Conservation (phyloP, 768 basidiomycete species). For the Ramaria sp. region DNA sequence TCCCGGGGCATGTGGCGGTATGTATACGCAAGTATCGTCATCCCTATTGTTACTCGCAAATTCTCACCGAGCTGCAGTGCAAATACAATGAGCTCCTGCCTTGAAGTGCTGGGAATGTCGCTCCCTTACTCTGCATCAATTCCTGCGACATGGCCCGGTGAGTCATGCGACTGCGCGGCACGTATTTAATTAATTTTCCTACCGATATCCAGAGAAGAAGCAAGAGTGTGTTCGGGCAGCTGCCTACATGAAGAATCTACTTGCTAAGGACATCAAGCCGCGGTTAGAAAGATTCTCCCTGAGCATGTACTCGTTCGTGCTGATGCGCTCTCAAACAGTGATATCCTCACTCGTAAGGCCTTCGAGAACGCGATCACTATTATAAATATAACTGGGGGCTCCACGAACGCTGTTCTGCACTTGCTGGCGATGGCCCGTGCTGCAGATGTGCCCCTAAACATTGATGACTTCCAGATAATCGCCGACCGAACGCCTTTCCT, state of each 20-base stretch:
- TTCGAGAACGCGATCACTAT: conserved; percentile 81
- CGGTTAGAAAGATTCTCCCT: conserved; percentile 26
- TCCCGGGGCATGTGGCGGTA: conserved; percentile 77
- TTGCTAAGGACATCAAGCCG: conserved; percentile 77
- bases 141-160: conserved; percentile 65
- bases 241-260: conserved; percentile 60
- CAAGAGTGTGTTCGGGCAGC: conserved; percentile 78
- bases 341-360: conserved; percentile 56
- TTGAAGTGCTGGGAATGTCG: conserved; percentile 80
- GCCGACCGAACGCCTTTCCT: conserved; percentile 75
- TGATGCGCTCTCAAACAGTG: conserved; percentile 22
- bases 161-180: conserved; percentile 7
- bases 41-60: neutral
- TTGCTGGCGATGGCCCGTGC: conserved; percentile 78
- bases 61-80: conserved; percentile 32
- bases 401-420: conserved; percentile 83
- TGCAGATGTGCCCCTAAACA: conserved; percentile 58
- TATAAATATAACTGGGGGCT: conserved; percentile 73
- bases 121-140: conserved; percentile 55
- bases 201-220: conserved; percentile 46
- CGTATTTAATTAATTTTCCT: neutral
- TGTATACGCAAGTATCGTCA: conserved; percentile 55
- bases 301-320: neutral
- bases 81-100: conserved; percentile 79
- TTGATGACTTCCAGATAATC: conserved; percentile 81